Percentiles rank a stretch among this genome's conserved stretches.
These are phyloP conservation scores for Blastocrithidia nonstop DNA, from an alignment of 208 protist genomes.

Conservation along the genomic window DNA sequence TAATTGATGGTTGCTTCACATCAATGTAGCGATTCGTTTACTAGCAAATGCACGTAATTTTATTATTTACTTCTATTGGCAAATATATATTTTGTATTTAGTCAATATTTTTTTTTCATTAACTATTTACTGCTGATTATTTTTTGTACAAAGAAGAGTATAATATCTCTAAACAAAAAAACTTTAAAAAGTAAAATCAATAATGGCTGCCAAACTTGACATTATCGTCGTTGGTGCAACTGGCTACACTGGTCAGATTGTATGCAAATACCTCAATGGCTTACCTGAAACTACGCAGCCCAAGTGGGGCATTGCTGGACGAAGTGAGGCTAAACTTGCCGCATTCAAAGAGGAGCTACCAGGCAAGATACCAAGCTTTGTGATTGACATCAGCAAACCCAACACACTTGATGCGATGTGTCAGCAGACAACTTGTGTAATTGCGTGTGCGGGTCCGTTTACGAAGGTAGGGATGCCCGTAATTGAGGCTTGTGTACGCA, in stretches of 20 bases:
- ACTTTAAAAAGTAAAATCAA: background rate
- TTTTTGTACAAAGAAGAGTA: too few relatives aligned
- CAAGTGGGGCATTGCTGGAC: slow-evolving; percentile 65
- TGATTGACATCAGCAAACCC: slow-evolving; percentile 24
- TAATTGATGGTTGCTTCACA: too few relatives aligned
- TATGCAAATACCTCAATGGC: slow-evolving; percentile 46
- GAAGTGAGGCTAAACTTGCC: slow-evolving; percentile 42
- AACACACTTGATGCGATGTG: slow-evolving; percentile 37
- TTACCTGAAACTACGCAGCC: slow-evolving; percentile 4
- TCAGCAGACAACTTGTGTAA: slow-evolving; percentile 24
- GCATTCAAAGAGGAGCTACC: slow-evolving; percentile 31
- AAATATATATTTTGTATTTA: too few relatives aligned
- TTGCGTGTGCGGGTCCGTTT: slow-evolving; percentile 77
- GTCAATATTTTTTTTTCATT: too few relatives aligned
- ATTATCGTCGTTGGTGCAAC: slow-evolving; percentile 75
- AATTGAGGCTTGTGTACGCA: slow-evolving; percentile 73
- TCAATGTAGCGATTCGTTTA: too few relatives aligned
- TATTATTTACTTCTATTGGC: too few relatives aligned
- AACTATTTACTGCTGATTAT: too few relatives aligned
- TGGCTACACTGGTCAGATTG: slow-evolving; percentile 69
- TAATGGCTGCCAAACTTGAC: slow-evolving; percentile 19
- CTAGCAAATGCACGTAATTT: too few relatives aligned
- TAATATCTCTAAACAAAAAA: background rate
- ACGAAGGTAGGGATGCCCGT: slow-evolving; percentile 61
- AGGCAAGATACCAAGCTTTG: slow-evolving; percentile 17